Evolutionary conservation across 2,329 filamentous ascomycete species (phyloP).

Genomic region (Blastomyces parvus): DNA sequence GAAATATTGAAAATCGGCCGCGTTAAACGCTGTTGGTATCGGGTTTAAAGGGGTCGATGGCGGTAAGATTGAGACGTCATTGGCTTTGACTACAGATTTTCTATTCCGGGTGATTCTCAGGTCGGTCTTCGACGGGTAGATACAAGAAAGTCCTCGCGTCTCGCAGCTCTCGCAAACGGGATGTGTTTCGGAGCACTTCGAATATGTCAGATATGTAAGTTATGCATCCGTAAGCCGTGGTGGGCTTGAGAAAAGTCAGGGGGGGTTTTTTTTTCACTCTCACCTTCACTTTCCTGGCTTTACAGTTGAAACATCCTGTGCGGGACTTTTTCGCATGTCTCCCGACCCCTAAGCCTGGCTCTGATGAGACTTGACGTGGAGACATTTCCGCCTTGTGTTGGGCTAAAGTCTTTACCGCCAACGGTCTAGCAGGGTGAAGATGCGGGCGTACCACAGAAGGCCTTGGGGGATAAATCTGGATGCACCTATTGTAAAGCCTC

Average conservation of each 20-base stretch:
- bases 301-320: constrained; percentile 31
- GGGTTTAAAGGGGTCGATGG: not conserved
- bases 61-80: not conserved
- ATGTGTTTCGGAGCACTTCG: not conserved
- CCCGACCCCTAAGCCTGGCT: not conserved
- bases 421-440: not conserved
- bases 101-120: not conserved
- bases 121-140: not conserved
- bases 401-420: not conserved
- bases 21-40: constrained; percentile 26
- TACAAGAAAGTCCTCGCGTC: not conserved
- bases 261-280: constrained; percentile 18
- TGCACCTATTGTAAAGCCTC: not conserved
- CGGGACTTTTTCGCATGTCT: constrained; percentile 26
- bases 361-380: not conserved
- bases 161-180: not conserved
- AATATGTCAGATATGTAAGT: too few species aligned
- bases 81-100: not conserved
- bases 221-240: not conserved
- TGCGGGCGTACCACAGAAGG: too few species aligned
- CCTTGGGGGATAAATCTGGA: not conserved
- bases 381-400: not conserved
- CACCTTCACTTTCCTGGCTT: constrained; percentile 40
- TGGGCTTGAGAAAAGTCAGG: not conserved
- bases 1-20: constrained; percentile 43